Conservation (phyloP, 805 yeast genomes). For the Candida silvatica region DNA sequence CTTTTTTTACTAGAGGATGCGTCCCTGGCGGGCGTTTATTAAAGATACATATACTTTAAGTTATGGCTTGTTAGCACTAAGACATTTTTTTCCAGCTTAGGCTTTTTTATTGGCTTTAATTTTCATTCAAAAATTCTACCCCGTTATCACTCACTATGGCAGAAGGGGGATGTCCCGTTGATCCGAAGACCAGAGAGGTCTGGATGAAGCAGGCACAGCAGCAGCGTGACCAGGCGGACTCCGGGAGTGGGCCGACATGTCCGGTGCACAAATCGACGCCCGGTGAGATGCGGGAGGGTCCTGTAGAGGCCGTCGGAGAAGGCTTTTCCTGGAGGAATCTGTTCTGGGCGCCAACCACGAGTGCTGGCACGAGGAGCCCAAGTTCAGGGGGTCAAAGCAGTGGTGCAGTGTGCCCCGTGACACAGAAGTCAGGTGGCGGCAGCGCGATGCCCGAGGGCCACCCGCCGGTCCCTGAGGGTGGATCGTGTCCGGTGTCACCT, state of each 20-base stretch:
- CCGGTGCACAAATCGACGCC: too few relatives aligned
- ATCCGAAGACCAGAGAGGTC: conserved; percentile 46
- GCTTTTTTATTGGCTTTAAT: too few relatives aligned
- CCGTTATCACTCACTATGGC: neutral
- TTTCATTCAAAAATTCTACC: neutral
- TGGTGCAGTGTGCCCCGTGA: conserved; percentile 6
- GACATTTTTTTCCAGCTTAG: too few relatives aligned
- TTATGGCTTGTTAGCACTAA: too few relatives aligned
- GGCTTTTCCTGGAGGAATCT: conserved; percentile 11
- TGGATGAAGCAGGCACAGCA: conserved; percentile 46
- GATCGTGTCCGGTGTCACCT: conserved; percentile 33
- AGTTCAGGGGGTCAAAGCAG: neutral
- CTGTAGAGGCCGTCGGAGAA: conserved; percentile 1
- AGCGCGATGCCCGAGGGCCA: too few relatives aligned
- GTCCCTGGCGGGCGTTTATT: too few relatives aligned
- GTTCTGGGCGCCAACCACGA: conserved; percentile 13
- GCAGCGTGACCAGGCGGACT: too few relatives aligned
- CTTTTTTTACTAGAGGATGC: neutral
- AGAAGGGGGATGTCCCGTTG: conserved; percentile 58
- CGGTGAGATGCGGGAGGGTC: too few relatives aligned
- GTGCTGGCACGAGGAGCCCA: neutral
- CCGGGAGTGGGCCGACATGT: too few relatives aligned
- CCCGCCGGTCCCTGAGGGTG: too few relatives aligned
- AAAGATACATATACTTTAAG: too few relatives aligned
- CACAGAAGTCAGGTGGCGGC: conserved; percentile 7